Base-by-base conservation (phyloP, 352 stramenopile genomes). In the Globisporangium acanthophoron region DNA sequence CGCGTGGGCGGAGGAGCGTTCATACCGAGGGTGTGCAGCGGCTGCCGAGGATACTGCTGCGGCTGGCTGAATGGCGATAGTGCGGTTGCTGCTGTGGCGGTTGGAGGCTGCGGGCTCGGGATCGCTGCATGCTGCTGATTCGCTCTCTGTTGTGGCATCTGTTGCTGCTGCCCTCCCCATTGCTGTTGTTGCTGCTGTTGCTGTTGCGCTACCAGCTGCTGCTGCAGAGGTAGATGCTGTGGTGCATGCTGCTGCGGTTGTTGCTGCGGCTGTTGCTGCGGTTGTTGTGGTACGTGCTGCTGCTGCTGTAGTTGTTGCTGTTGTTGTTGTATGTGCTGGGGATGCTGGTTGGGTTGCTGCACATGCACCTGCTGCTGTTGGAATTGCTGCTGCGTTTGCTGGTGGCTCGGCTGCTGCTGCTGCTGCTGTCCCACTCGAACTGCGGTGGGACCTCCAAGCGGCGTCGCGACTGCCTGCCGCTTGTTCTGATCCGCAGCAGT, bases 1-100 rank as follows among this genome's bases (percentile, higher is more conserved):
- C 74, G 74, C 12, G 73, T 75, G 7, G 75, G 76, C 3, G 80
- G 79, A 3, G 78, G 76, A 6, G 68, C 74, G 54, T 87, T 79
- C 33, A 24, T 58, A 7, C 56, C 58, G 13, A 62, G 70, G 29
- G 68, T 53, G 52, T 64, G 58, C 41, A 65, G 61, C 13, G 61
- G 56, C 37, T 69, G 63, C n/a, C n/a, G 50, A 43, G 33, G 61
- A 39, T 18, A 43, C 11, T 58, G 51, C 18, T 56, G 62, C 1
- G 24, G 43, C 43, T 54, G 43, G 7, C 56, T 69, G 27, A 47
- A 62, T 4, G 52, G 27, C 3, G 58, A 55, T 16, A 9, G 4
- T 4, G 50, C 43, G 50, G 27, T 44, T 57, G 70, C 15, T 41
- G 24, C 54, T 52, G 57, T 52, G 66, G 56, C 20, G 56, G 74